A percentile compares a stretch with the other conserved stretches of the same genome.
phyloP scores from a whole-genome alignment of 1,139 yeast species.

The Diutina pseudorugosa region DNA sequence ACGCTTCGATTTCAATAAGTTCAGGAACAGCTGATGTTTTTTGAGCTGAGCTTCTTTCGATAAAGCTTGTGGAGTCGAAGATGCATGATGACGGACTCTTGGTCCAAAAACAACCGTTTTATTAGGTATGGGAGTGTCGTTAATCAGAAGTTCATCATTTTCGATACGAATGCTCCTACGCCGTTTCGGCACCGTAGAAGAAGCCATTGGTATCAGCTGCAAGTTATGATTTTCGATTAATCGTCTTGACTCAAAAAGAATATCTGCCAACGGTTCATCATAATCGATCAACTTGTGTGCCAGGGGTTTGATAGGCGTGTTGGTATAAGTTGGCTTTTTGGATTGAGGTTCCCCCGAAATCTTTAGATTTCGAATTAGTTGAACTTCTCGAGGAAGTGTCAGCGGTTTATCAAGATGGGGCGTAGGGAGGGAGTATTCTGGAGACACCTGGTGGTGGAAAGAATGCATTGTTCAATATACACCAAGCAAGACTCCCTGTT shows the following conservation, averaged over 20 bases:
- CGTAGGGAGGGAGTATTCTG: background rate
- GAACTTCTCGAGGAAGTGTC: slow-evolving; percentile 3
- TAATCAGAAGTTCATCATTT: background rate
- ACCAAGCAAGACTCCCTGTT: background rate
- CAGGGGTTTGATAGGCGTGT: slow-evolving; percentile 8
- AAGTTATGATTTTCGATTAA: slow-evolving; percentile 10
- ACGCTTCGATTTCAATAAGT: slow-evolving; percentile 7
- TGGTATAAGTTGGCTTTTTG: slow-evolving; percentile 7
- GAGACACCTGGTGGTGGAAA: background rate
- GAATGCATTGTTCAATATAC: background rate
- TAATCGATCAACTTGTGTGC: slow-evolving; percentile 5
- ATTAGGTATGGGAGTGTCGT: slow-evolving; percentile 20
- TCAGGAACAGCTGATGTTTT: slow-evolving; percentile 8
- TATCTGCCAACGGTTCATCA: slow-evolving; percentile 19
- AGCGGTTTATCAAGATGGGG: slow-evolving; percentile 2
- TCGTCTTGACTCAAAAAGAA: slow-evolving; percentile 15
- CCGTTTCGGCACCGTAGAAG: background rate
- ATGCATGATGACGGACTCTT: slow-evolving; percentile 9
- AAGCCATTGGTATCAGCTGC: background rate
- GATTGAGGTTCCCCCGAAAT: slow-evolving; percentile 12
- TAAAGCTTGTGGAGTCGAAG: slow-evolving; percentile 17
- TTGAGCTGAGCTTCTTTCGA: slow-evolving; percentile 9
- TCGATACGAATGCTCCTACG: background rate
- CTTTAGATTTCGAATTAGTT: slow-evolving; percentile 12
- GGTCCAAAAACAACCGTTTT: slow-evolving; percentile 23